Evolutionary conservation across 805 yeast species (phyloP).

Genomic region (Kuraishia capsulata): DNA sequence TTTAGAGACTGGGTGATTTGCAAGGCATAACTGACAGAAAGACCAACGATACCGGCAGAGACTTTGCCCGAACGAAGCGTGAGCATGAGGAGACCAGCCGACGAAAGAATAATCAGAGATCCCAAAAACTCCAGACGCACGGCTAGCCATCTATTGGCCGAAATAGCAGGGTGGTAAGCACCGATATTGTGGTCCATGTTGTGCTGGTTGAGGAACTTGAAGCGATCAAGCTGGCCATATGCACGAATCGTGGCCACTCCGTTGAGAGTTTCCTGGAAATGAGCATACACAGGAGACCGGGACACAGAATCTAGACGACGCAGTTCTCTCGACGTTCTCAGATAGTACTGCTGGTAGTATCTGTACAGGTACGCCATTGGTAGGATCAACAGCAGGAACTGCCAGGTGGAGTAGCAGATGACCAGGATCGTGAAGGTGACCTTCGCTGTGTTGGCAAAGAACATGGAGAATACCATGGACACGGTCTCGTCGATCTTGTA

Average conservation of each 20-base stretch:
- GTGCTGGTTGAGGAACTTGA: constrained; percentile 51
- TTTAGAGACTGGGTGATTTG: constrained; percentile 89
- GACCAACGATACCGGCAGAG: constrained; percentile 88
- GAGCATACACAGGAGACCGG: constrained; percentile 73
- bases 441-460: constrained; percentile 49
- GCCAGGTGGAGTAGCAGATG: constrained; percentile 83
- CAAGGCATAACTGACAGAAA: constrained; percentile 86
- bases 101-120: constrained; percentile 74
- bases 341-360: constrained; percentile 68
- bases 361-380: constrained; percentile 63
- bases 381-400: constrained; percentile 57
- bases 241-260: constrained; percentile 76
- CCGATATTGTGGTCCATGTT: constrained; percentile 82
- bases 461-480: constrained; percentile 64
- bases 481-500: constrained; percentile 77
- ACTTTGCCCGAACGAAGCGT: constrained; percentile 60
- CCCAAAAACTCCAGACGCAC: constrained; percentile 90
- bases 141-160: constrained; percentile 96
- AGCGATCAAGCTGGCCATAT: constrained; percentile 56
- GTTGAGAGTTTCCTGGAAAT: constrained; percentile 72
- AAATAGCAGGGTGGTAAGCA: constrained; percentile 86
- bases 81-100: constrained; percentile 75
- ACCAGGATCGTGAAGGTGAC: constrained; percentile 73
- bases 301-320: constrained; percentile 77
- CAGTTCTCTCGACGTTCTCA: constrained; percentile 72